Evolutionary conservation across 768 basidiomycete genomes (phyloP).

Genomic region (Sarcomyxa edulis): DNA sequence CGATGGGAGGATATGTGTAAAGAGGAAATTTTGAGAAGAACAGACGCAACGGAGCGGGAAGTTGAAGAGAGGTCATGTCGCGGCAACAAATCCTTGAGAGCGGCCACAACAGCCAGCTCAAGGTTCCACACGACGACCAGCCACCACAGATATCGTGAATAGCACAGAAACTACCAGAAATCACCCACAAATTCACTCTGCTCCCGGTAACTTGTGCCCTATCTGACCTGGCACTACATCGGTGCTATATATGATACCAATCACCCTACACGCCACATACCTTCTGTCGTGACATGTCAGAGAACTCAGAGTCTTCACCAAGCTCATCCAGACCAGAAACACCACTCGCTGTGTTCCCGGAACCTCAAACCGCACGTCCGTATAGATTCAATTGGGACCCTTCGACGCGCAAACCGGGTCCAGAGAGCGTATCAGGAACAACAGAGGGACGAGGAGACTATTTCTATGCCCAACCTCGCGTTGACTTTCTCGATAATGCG

Average conservation of each 20-base stretch:
- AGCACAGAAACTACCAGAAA: no score
- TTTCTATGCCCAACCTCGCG: constrained; percentile 48
- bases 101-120: no score
- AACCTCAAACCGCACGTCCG: constrained; percentile 43
- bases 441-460: constrained; percentile 60
- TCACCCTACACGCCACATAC: constrained; percentile 2
- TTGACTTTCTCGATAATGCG: constrained; percentile 46
- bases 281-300: constrained; percentile 30
- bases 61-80: constrained; percentile 13
- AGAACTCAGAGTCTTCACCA: constrained; percentile 41
- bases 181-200: no score
- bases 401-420: constrained; percentile 48
- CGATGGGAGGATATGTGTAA: constrained; percentile 40
- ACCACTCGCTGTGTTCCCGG: constrained; percentile 35
- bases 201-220: no score
- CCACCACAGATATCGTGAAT: no score
- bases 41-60: constrained; percentile 35
- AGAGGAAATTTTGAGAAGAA: constrained; percentile 62
- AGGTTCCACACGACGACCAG: no score
- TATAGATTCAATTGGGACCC: constrained; percentile 79
- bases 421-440: constrained; percentile 71
- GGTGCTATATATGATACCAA: not conserved
- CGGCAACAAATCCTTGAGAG: no score
- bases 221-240: not conserved
- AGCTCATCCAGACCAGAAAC: constrained; percentile 54